Evolutionary conservation across 2,329 filamentous ascomycete genomes (phyloP).

Genomic region (Diaporthe helianthi): DNA sequence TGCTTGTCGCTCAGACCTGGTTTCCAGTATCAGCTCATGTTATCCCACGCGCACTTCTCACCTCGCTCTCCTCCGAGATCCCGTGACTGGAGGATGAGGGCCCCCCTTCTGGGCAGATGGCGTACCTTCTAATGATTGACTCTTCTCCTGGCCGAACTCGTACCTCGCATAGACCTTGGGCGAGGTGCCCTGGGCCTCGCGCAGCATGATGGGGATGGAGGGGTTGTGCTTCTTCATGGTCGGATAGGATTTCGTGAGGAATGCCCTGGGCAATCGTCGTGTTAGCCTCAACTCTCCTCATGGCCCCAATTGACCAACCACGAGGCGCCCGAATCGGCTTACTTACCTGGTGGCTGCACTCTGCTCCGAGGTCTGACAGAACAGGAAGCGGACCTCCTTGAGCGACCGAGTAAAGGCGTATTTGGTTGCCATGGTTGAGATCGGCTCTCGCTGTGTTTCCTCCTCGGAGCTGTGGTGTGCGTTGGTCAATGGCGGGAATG

Average conservation of each 20-base stretch:
- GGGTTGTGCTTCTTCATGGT: slow-evolving; percentile 99
- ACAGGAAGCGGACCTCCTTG: slow-evolving; percentile 96
- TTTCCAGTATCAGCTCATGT: slow-evolving; percentile 28
- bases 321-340: slow-evolving; percentile 21
- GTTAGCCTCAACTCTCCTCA: neutral
- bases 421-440: slow-evolving; percentile 79
- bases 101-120: neutral
- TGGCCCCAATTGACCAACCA: slow-evolving; percentile 22
- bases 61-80: too few relatives aligned
- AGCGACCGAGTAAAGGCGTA: slow-evolving; percentile 89
- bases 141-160: slow-evolving; percentile 64
- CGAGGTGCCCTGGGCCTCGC: slow-evolving; percentile 84
- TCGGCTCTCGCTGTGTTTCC: slow-evolving; percentile 23
- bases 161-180: slow-evolving; percentile 93
- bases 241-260: slow-evolving; percentile 89
- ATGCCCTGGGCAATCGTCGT: slow-evolving; percentile 66
- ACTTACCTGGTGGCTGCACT: slow-evolving; percentile 87
- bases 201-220: slow-evolving; percentile 88
- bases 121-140: slow-evolving; percentile 61
- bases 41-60: neutral
- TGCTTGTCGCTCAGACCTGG: slow-evolving; percentile 64
- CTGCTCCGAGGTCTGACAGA: slow-evolving; percentile 93
- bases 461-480: neutral
- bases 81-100: neutral
- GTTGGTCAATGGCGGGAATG: slow-evolving; percentile 39